Base-by-base conservation (phyloP, 2,329 filamentous ascomycete genomes). In the Colletotrichum simmondsii region DNA sequence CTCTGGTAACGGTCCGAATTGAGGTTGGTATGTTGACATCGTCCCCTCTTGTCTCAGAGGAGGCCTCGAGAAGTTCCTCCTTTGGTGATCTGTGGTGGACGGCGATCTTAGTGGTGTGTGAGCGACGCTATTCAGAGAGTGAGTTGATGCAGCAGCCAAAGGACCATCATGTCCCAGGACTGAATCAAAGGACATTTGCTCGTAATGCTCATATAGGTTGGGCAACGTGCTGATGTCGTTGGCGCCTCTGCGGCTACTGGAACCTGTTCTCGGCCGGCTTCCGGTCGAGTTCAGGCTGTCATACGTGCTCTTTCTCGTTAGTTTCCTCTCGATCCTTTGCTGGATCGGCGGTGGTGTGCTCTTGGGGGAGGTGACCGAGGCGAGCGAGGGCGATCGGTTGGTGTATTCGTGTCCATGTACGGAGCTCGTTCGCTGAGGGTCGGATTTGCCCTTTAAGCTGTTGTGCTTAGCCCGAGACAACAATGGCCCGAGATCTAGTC, bases 161-260 rank as follows among this genome's bases (percentile, higher is more conserved):
- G 72, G 72, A 14, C 53, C 60, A 12, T 73, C 72, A 12, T 74
- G 57, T 8, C 65, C 77, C 54, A 83, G 78, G 3, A 85, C 79
- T 52, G 87, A 80, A 16, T 85, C 85, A 69, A 88, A 86, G 0
- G 87, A 86, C 82, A 87, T 87, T 75, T 89, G 85, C 77, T 91
- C 89, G 76, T 91, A 90, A 76, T 91, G 88, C 68, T 89, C 83
- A 76, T 91, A 90, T 3, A 91, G 81, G 65, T 86, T 86, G 56
- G 87, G 83, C 26, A 90, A 78, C 3, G 85, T 85, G 19, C 81
- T 79, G 2, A 83, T 77, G 11, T 71, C 64, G 49, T 32, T 65
- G n/a, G 68, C 72, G 56, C 72, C 69, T 49, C 62, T 61, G 24
- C 66, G 64, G 56, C 68, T 66, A 28, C 68, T 73, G 5, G 75